phyloP scores from a whole-genome alignment of 192 early-diverging fungal species.

The Coemansia asiatica region DNA sequence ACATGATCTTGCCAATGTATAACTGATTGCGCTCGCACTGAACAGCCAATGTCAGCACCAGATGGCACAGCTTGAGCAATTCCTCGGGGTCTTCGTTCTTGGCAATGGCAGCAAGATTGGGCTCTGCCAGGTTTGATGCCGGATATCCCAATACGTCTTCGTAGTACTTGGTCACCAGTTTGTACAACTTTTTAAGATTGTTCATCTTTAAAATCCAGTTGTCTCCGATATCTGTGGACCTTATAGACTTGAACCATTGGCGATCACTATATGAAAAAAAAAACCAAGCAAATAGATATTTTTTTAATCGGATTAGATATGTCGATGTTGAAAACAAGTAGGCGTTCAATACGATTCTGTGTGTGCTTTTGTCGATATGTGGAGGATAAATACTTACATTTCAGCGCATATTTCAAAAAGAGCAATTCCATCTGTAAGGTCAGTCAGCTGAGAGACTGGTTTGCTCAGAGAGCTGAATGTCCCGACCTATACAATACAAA shows the following conservation, averaged over 20 bases:
- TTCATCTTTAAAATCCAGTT: constrained; percentile 97
- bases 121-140: constrained; percentile 59
- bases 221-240: constrained; percentile 71
- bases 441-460: constrained; percentile 44
- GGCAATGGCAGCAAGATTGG: constrained; percentile 83
- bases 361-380: too few species aligned
- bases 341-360: too few species aligned
- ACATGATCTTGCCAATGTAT: constrained; percentile 85
- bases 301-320: background rate
- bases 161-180: constrained; percentile 80
- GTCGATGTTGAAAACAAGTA: too few species aligned
- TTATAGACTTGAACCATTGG: constrained; percentile 84
- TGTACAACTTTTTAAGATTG: constrained; percentile 88
- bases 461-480: constrained; percentile 49
- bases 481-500: constrained; percentile 32
- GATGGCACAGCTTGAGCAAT: constrained; percentile 73
- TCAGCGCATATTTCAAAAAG: constrained; percentile 80
- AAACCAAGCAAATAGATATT: background rate
- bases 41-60: constrained; percentile 85
- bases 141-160: constrained; percentile 81
- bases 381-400: too few species aligned
- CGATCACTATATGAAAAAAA: constrained; percentile 65
- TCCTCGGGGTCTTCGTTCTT: constrained; percentile 74
- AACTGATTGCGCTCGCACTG: constrained; percentile 80
- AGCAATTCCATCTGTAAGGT: constrained; percentile 77